Evolutionary conservation across 441 rosid species (phyloP), one percentile per base, ranked within the genome.

Genomic region (Jatropha multifida): DNA sequence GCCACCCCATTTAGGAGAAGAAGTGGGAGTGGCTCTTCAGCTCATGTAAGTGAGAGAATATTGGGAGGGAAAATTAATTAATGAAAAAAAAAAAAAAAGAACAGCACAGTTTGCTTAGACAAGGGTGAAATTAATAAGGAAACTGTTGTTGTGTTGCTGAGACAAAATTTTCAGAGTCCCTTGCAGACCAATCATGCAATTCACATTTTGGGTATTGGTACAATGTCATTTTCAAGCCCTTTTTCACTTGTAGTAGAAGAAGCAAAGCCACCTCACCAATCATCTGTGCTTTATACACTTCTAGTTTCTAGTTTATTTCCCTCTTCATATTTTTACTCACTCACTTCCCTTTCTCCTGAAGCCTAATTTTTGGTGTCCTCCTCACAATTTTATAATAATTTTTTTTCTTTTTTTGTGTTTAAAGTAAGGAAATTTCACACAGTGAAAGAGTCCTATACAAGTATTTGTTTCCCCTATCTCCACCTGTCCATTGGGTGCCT

Each of bases 1-100:
- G 86, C 98, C 94, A 90, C 60, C 90, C 91, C 97, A 94, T 94
- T 82, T 80, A 80, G 75, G 7, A 52, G 20, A n/a, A 79, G 71
- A 74, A 84, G 76, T 41, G 70, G 81, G 78, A 41, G 77, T 59
- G 78, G 76, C 83, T 56, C 7, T 52, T 52, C 56, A 56, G 61
- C 61, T 84, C 83, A 78, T 82, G 71, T 78, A 78, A 59, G 46
- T 68, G 72, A 26, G 77, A 69, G 52, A 42, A 3, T 32, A 32
- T 32, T 32, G 18, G 60, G 32, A 44, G 58, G 49, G 18, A 32
- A 68, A 69, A 27, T 32, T 32, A 32, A 32, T 32, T 1, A 32
- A 32, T 1, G 32, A 32, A 32, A 32, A 32, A 32, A 32, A 32
- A 32, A 32, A 32, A 32, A 32, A 54, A 49, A 27, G 67, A 69